Evolutionary conservation across 768 basidiomycete genomes (phyloP).

Genomic region (Exidia glandulosa): DNA sequence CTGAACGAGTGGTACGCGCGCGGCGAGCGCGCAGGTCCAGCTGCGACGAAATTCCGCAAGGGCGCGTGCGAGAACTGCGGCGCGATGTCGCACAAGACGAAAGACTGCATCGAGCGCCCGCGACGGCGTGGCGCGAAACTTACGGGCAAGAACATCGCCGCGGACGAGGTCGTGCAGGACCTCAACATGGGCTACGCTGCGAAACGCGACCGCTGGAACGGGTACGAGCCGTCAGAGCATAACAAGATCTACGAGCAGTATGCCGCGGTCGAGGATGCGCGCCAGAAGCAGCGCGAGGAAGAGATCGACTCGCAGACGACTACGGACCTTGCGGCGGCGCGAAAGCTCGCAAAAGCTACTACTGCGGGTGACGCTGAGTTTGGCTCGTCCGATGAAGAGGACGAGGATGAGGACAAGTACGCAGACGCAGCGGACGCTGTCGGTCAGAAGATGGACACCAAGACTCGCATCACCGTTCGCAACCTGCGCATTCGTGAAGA

Average conservation of each 20-base stretch:
- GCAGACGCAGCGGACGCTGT: constrained; percentile 97
- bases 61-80: constrained; percentile 99
- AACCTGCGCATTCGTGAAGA: constrained; percentile 98
- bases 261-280: constrained; percentile 79
- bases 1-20: constrained; percentile 90
- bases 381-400: constrained; percentile 92
- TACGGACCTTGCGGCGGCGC: constrained; percentile 79
- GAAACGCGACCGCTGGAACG: constrained; percentile 97
- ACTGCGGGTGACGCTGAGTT: constrained; percentile 81
- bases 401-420: constrained; percentile 95
- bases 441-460: constrained; percentile 95
- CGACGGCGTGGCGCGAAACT: constrained; percentile 93
- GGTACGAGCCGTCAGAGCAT: constrained; percentile 86
- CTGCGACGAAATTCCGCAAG: constrained; percentile 93
- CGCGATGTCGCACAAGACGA: constrained; percentile 82
- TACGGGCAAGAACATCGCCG: constrained; percentile 78
- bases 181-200: constrained; percentile 73
- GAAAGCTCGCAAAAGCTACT: constrained; percentile 90
- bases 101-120: constrained; percentile 93
- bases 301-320: constrained; percentile 97
- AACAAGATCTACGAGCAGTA: constrained; percentile 87
- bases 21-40: constrained; percentile 72
- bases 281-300: constrained; percentile 87
- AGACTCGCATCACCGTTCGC: constrained; percentile 95
- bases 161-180: constrained; percentile 85